Conservation (phyloP, 768 basidiomycete species). For the Boletus pseudo-olivaceus region DNA sequence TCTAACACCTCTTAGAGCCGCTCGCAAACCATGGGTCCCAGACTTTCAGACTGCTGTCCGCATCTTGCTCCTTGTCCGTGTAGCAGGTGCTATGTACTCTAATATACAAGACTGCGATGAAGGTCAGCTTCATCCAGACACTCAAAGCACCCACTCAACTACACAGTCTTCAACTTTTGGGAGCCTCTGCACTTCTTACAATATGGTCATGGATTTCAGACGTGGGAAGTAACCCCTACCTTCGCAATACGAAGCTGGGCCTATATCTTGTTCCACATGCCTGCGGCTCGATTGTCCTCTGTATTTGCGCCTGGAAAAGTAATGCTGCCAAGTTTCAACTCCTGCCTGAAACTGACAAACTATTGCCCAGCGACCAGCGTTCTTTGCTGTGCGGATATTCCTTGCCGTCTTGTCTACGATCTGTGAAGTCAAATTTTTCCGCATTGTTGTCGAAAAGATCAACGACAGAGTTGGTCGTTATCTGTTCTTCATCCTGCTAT, state of each 20-base stretch:
- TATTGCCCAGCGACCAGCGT: constrained; percentile 65
- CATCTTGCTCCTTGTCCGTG: constrained; percentile 74
- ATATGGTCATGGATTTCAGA: constrained; percentile 88
- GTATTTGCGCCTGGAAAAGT: constrained; percentile 73
- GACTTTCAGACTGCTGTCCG: constrained; percentile 81
- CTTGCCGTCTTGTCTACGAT: constrained; percentile 70
- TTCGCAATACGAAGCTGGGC: constrained; percentile 96
- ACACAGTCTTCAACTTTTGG: constrained; percentile 95
- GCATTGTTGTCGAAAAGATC: constrained; percentile 73
- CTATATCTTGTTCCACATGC: constrained; percentile 80
- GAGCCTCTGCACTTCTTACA: constrained; percentile 94
- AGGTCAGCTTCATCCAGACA: constrained; percentile 45
- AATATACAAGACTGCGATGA: constrained; percentile 97
- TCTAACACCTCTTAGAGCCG: constrained; percentile 42
- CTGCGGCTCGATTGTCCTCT: constrained; percentile 59
- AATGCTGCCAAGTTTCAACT: constrained; percentile 13
- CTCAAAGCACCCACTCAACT: not conserved
- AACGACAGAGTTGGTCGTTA: constrained; percentile 94
- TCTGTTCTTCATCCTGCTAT: constrained; percentile 78
- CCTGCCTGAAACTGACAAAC: constrained; percentile 12
- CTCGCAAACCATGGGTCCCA: constrained; percentile 81
- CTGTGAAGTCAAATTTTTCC: constrained; percentile 81
- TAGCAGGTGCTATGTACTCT: constrained; percentile 89
- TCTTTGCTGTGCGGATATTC: constrained; percentile 84
- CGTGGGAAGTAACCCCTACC: constrained; percentile 92